phyloP scores from a whole-genome alignment of 495 filamentous ascomycete species.

The Lepidopterella palustris region DNA sequence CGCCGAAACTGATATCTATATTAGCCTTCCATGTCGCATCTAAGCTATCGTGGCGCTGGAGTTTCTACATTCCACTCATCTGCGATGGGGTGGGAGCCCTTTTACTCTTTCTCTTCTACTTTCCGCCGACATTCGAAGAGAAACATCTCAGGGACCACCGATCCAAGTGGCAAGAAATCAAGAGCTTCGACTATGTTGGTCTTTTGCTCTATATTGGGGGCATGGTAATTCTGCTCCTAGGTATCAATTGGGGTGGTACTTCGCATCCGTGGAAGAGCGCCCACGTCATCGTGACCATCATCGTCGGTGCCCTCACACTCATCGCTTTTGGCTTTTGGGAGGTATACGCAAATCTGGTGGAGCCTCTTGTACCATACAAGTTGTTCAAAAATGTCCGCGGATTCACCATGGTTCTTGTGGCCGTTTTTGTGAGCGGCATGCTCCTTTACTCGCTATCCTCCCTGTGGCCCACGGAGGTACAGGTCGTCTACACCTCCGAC shows the following conservation, averaged over 20 bases:
- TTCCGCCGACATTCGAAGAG: constrained; percentile 4
- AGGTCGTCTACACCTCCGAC: neutral
- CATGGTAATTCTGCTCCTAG: constrained; percentile 4
- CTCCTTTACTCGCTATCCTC: neutral
- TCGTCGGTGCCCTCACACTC: constrained; percentile 8
- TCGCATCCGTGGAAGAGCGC: constrained; percentile 9
- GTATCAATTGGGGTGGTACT: constrained; percentile 9
- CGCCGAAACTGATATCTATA: neutral
- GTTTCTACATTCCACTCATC: constrained; percentile 3
- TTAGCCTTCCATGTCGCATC: neutral
- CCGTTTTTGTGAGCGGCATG: neutral
- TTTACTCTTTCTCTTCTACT: constrained; percentile 1
- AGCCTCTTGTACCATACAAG: constrained; percentile 2
- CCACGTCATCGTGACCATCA: constrained; percentile 4
- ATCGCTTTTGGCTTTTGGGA: constrained; percentile 18
- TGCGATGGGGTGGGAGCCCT: neutral
- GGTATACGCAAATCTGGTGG: constrained; percentile 7
- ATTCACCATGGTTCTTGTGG: neutral
- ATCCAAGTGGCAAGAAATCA: constrained; percentile 2
- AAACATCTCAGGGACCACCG: neutral
- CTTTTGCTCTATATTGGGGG: neutral
- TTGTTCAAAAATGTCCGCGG: neutral
- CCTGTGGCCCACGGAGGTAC: neutral
- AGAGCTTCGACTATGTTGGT: constrained; percentile 6
- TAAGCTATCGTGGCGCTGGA: constrained; percentile 9